phyloP scores from a whole-genome alignment of 2,329 filamentous ascomycete species.

The Xylariomycetidae sp. region DNA sequence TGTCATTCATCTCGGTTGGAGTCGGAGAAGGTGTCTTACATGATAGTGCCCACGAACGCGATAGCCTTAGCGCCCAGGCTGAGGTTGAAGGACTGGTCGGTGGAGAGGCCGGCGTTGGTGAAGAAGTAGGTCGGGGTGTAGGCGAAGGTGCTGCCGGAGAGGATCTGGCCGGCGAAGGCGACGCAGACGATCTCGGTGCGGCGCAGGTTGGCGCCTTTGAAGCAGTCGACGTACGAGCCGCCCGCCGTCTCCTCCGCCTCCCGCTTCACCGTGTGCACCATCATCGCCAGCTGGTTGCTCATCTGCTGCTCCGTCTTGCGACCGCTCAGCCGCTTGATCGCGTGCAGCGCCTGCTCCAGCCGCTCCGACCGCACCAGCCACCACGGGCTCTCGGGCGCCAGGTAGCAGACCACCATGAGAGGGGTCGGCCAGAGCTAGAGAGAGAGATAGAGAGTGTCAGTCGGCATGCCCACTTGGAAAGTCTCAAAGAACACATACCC shows the following conservation, averaged over 20 bases:
- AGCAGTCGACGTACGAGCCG: constrained; percentile 40
- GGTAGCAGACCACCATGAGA: constrained; percentile 30
- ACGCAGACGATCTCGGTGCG: constrained; percentile 38
- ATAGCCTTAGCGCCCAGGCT: constrained; percentile 29
- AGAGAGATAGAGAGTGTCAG: neutral
- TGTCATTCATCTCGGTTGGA: constrained; percentile 28
- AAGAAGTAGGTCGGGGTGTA: constrained; percentile 35
- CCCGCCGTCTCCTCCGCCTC: constrained; percentile 35
- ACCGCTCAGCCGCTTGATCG: constrained; percentile 29
- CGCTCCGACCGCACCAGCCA: constrained; percentile 35
- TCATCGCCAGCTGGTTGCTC: constrained; percentile 36
- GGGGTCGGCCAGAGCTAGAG: constrained; percentile 32
- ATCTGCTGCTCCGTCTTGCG: constrained; percentile 26
- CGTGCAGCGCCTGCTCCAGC: constrained; percentile 28
- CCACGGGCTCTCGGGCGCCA: constrained; percentile 43
- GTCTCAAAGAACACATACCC: constrained; percentile 19
- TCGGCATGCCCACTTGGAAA: neutral
- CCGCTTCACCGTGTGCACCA: constrained; percentile 37
- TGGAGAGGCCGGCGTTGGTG: constrained; percentile 28
- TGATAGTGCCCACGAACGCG: constrained; percentile 31
- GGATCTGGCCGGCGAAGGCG: constrained; percentile 28
- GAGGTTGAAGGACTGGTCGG: constrained; percentile 25
- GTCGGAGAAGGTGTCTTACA: too few relatives aligned
- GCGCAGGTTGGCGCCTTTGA: constrained; percentile 37
- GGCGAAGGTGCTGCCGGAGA: constrained; percentile 31